Base-by-base conservation (phyloP, 106 monocot species). In the Allium cepa region DNA sequence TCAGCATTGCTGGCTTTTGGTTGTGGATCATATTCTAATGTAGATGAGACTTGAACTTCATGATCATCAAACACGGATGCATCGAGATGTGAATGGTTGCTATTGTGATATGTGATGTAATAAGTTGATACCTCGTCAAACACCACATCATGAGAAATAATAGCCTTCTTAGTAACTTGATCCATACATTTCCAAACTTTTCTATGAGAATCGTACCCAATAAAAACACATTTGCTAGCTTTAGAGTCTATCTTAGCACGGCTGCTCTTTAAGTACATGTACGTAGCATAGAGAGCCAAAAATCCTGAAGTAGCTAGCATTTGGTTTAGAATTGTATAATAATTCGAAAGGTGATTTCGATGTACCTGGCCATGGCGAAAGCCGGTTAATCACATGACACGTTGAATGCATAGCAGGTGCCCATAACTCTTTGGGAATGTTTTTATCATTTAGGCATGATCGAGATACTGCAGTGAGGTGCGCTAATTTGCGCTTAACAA, bases 161-260 rank as follows among this genome's bases (percentile, higher is more conserved):
- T 5, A n/a, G 4, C n/a, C 56, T 56, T 56, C 4, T 56, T 56
- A 56, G 4, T 56, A n/a, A 5, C 56, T 13, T 1, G 56, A 56
- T 56, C 56, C 56, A 56, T 56, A 56, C 56, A 56, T 56, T n/a
- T 56, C 56, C 56, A n/a, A 56, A 13, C 56, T 4, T 56, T 56
- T 56, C 56, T 56, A n/a, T 56, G 56, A 2, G 56, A n/a, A 56
- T 5, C 4, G n/a, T n/a, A 56, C 11, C 56, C 56, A 56, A 56
- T n/a, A 5, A 56, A 2, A 11, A 2, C 1, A 56, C 56, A 56
- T n/a, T n/a, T n/a, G n/a, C n/a, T n/a, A n/a, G n/a, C n/a, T n/a
- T n/a, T n/a, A n/a, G n/a, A n/a, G n/a, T n/a, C n/a, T n/a, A n/a
- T n/a, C n/a, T n/a, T n/a, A n/a, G n/a, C n/a, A n/a, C n/a, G n/a